Percentiles rank a stretch among this genome's conserved stretches.
Conservation (phyloP, 768 basidiomycete genomes). For the Suillus occidentalis region DNA sequence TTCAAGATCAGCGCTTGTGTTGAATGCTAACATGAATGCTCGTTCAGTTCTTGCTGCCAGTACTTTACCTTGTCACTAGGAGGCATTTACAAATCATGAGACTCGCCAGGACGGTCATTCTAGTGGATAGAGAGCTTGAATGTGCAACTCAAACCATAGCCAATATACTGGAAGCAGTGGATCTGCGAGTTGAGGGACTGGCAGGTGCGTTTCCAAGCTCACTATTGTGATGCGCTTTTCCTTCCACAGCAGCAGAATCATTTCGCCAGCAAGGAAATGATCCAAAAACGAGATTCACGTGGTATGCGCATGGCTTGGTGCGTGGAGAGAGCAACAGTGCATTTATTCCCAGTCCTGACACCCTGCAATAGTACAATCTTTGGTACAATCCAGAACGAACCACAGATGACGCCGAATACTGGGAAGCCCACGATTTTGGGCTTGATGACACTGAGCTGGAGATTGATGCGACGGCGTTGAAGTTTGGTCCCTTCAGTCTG, state of each 20-base stretch:
- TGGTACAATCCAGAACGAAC: background rate
- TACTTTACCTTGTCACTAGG: constrained; percentile 35
- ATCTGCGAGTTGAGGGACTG: background rate
- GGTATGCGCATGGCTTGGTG: constrained; percentile 4
- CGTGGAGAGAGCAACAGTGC: background rate
- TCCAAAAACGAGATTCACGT: background rate
- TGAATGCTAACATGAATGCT: background rate
- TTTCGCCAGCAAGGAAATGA: background rate
- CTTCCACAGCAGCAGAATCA: background rate
- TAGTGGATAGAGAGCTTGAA: constrained; percentile 29
- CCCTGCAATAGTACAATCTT: background rate
- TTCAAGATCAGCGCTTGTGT: background rate
- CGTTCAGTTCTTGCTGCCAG: constrained; percentile 33
- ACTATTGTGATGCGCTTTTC: no score
- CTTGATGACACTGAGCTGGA: background rate
- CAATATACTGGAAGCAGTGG: background rate
- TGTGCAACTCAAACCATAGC: background rate
- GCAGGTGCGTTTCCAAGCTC: background rate
- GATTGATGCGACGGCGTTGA: background rate
- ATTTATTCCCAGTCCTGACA: background rate
- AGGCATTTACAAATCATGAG: constrained; percentile 35
- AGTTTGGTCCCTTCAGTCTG: background rate
- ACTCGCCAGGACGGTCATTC: constrained; percentile 22
- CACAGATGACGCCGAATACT: background rate
- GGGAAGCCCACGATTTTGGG: background rate